phyloP scores from a whole-genome alignment of 306 rosid species.

The Rosa chinensis region DNA sequence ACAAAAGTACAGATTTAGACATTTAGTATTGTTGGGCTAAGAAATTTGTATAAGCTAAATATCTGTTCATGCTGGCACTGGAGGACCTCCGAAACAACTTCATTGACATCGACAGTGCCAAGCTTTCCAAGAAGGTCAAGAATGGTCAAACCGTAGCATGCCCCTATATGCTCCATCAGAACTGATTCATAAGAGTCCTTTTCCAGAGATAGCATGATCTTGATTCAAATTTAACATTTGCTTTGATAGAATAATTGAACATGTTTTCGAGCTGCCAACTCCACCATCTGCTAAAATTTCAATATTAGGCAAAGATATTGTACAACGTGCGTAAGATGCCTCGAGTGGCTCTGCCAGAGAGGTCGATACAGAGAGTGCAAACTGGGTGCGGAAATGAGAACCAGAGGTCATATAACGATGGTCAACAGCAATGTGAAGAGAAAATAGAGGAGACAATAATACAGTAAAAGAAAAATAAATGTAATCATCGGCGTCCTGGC shows the following conservation, averaged over 20 bases:
- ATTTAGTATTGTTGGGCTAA: neutral
- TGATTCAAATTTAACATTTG: constrained; percentile 47
- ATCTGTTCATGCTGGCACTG: constrained; percentile 83
- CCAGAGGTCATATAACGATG: no score
- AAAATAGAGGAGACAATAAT: no score
- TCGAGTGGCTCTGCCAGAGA: no score
- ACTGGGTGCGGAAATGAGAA: neutral
- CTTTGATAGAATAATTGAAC: no score
- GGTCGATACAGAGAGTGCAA: no score
- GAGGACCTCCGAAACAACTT: constrained; percentile 75
- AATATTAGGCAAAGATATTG: neutral
- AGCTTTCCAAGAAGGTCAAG: constrained; percentile 81
- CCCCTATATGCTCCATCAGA: constrained; percentile 85
- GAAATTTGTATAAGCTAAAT: neutral
- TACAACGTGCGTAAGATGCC: neutral
- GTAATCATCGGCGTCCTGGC: no score
- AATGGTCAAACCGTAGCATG: constrained; percentile 82
- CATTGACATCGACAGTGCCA: constrained; percentile 52
- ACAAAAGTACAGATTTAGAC: neutral
- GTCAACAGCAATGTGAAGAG: no score
- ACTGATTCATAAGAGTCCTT: constrained; percentile 79
- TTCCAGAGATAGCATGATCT: constrained; percentile 37
- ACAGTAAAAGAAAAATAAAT: no score
- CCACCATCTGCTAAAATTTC: constrained; percentile 53
- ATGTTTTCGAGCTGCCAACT: no score